phyloP scores from a whole-genome alignment of 2,329 filamentous ascomycete genomes.

The Pseudopithomyces maydicus region DNA sequence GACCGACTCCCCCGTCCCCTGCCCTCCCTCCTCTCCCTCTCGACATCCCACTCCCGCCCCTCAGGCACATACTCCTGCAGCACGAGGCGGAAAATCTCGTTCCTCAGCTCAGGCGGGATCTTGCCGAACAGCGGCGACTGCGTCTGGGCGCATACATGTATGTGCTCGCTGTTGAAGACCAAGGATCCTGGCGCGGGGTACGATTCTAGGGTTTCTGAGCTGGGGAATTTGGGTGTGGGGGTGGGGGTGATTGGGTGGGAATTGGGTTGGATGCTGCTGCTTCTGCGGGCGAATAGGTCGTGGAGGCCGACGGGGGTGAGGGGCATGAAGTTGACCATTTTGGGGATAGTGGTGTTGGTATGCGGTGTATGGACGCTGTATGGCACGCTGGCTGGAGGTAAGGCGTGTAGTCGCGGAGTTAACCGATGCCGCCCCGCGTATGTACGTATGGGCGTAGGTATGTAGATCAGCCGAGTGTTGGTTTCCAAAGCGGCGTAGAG shows the following conservation, averaged over 20 bases:
- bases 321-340: background rate
- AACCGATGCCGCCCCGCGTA: no score
- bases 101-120: constrained; percentile 25
- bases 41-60: constrained; percentile 9
- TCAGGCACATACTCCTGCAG: constrained; percentile 19
- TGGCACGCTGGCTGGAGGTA: background rate
- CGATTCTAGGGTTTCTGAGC: background rate
- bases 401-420: no score
- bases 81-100: constrained; percentile 26
- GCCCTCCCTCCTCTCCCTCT: constrained; percentile 20
- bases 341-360: background rate
- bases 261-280: background rate
- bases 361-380: background rate
- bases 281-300: background rate
- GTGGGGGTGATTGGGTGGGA: background rate
- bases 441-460: no score
- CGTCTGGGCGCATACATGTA: constrained; percentile 9
- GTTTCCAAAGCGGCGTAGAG: no score
- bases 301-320: background rate
- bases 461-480: no score
- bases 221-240: background rate
- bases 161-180: background rate
- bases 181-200: constrained; percentile 1
- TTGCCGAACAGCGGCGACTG: constrained; percentile 25
- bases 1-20: constrained; percentile 11